Base-by-base conservation (phyloP, 2,329 filamentous ascomycete species). In the Plectosphaerella plurivora region DNA sequence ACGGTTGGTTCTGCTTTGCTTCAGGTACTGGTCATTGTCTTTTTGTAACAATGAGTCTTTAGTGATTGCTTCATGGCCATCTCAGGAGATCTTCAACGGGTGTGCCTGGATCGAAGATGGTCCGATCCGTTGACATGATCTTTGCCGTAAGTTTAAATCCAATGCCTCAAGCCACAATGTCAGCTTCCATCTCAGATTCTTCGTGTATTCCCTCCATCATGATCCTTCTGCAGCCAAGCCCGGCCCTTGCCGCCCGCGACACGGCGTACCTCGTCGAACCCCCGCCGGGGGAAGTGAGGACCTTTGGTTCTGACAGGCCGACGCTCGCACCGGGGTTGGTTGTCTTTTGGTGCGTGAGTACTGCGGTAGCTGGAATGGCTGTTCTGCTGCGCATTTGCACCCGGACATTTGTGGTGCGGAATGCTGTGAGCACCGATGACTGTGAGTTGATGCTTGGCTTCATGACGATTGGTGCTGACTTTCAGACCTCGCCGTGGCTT, bases 311-410 rank as follows among this genome's bases (percentile, higher is more conserved):
- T 4, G 44, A 46, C 24, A 53, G 20, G 45, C 54, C 24, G 35
- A 61, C 20, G 57, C 59, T 46, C 60, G 57, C 4, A 50, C 51
- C 11, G 52, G 53, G 25, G 56, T 15, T 67, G 8, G 14, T 65
- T 11, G 55, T 63, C 1, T 55, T 50, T 0, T 63, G 62, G 2
- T 51, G 63, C 25, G 52, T 58, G 7, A 60, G 58, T 15, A 65
- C 62, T 20, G 49, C 53, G 1, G 49, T 63, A 16, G 62, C 64
- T 1, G 49, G 55, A 2, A 37, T 64, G 0, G 53, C 58, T 35
- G 62, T 67, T 4, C 22, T 48, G 7, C 53, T 67, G 12, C 56
- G 64, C 2, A 35, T 65, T 0, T 65, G 65, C 20, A 67, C 64
- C 4, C 59, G 64, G 24, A 62, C 58, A 36, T 60, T 59, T 47